phyloP scores from a whole-genome alignment of 2,329 filamentous ascomycete species.

The Ophiostoma himal-ulmi region DNA sequence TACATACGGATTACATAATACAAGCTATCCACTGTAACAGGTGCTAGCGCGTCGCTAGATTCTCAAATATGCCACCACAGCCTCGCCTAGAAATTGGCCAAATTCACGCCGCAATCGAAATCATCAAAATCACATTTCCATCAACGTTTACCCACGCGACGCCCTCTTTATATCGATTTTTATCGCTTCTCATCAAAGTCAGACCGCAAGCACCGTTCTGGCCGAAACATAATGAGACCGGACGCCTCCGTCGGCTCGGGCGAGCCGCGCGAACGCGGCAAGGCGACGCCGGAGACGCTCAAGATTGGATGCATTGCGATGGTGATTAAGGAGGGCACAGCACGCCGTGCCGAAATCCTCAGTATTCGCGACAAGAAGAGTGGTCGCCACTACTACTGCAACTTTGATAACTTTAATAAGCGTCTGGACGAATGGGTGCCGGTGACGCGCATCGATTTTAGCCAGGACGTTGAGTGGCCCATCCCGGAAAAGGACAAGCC shows the following conservation, averaged over 20 bases:
- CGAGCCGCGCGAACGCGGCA: constrained; percentile 62
- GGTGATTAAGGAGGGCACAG: constrained; percentile 68
- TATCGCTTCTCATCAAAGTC: constrained; percentile 16
- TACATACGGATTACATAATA: background rate
- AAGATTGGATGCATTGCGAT: constrained; percentile 57
- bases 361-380: constrained; percentile 88
- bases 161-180: constrained; percentile 15
- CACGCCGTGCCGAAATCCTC: constrained; percentile 91
- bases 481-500: constrained; percentile 77
- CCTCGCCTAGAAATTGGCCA: constrained; percentile 5
- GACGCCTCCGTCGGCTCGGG: constrained; percentile 53
- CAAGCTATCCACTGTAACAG: background rate
- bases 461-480: constrained; percentile 93
- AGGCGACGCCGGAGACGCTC: constrained; percentile 78
- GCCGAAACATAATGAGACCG: constrained; percentile 34
- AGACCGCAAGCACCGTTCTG: no score
- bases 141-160: constrained; percentile 17
- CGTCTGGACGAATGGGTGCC: constrained; percentile 79
- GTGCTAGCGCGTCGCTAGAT: constrained; percentile 4
- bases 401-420: constrained; percentile 98
- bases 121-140: constrained; percentile 11
- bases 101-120: background rate
- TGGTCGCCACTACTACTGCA: constrained; percentile 85
- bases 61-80: background rate
- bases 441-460: constrained; percentile 74